phyloP scores from a whole-genome alignment of 2,329 filamentous ascomycete species.

The Sporothrix curviconia region DNA sequence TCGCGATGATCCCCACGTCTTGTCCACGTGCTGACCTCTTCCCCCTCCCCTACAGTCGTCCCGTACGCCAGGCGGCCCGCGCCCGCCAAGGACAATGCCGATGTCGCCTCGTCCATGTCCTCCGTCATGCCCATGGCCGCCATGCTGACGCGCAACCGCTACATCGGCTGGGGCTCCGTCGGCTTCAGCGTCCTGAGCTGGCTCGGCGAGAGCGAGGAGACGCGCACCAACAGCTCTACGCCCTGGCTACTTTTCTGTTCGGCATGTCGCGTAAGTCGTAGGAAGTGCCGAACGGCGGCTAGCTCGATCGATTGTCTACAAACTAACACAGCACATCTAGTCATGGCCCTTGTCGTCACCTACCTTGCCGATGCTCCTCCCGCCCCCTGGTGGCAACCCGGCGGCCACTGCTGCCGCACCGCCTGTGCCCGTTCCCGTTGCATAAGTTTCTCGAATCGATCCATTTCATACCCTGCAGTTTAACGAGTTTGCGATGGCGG shows the following conservation, averaged over 20 bases:
- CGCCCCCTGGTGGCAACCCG: slow-evolving; percentile 22
- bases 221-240: slow-evolving; percentile 57
- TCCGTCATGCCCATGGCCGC: slow-evolving; percentile 93
- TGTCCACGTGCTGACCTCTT: slow-evolving; percentile 16
- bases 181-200: slow-evolving; percentile 69
- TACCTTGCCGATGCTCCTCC: slow-evolving; percentile 33
- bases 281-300: no score
- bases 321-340: slow-evolving; percentile 19
- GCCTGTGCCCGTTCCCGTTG: slow-evolving; percentile 23
- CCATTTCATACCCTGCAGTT: not conserved
- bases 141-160: slow-evolving; percentile 89
- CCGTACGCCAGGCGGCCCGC: slow-evolving; percentile 78
- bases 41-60: slow-evolving; percentile 55
- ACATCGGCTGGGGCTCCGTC: slow-evolving; percentile 64
- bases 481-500: no score
- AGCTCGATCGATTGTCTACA: no score
- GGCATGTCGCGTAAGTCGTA: slow-evolving; percentile 30
- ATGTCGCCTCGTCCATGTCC: slow-evolving; percentile 63
- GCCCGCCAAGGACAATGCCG: slow-evolving; percentile 55
- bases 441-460: slow-evolving; percentile 4
- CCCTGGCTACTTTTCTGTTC: slow-evolving; percentile 44
- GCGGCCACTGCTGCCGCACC: slow-evolving; percentile 25
- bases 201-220: slow-evolving; percentile 66
- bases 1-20: no score
- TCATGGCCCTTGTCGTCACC: slow-evolving; percentile 31